Base-by-base conservation (phyloP, 2,329 filamentous ascomycete species). In the Calcarisporium arbuscula region DNA sequence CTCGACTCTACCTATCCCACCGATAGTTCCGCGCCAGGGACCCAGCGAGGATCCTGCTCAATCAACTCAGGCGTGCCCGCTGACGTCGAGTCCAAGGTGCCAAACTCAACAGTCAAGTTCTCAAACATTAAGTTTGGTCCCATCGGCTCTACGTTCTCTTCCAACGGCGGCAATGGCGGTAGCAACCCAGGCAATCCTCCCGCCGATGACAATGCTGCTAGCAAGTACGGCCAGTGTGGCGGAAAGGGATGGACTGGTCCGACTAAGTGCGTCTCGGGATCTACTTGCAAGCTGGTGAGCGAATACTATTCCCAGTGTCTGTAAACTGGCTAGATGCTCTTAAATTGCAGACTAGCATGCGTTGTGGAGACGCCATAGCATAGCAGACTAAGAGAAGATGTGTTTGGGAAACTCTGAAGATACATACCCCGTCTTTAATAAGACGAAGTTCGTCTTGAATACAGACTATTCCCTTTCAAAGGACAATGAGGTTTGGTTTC, bases 1-100 rank as follows among this genome's bases (percentile, higher is more conserved):
- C 72, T 87, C 48, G 82, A 86, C 65, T 74, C 72, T 41, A 72
- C 64, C 53, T 82, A 73, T 65, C 80, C 80, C 31, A 62, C 64
- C 40, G 52, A 60, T 41, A 44, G 40, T 18, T 23, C 35, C 4
- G 23, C 16, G 3, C 64, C 63, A 19, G 76, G 77, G 45, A 57
- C 64, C 38, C 59, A 60, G 27, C 72, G 77, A 49, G 77, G 77
- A 35, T 60, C 62, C 22, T 81, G 77, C 56, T 38, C 64, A 32
- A 66, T 62, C 30, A 60, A 52, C 45, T 72, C 70, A 15, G 76
- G 76, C 28, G 63, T 58, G 20, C 75, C 75, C 18, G 37, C 51
- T 19, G 63, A 67, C 4, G 55, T 80, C 28, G 68, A 77, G 57
- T 27, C 53, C 12, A 45, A 57, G 33, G 49, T 54, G 11, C 62